Evolutionary conservation across 2,329 filamentous ascomycete genomes (phyloP), one percentile per base, ranked within the genome.

Genomic region (Neofusicoccum ribis): DNA sequence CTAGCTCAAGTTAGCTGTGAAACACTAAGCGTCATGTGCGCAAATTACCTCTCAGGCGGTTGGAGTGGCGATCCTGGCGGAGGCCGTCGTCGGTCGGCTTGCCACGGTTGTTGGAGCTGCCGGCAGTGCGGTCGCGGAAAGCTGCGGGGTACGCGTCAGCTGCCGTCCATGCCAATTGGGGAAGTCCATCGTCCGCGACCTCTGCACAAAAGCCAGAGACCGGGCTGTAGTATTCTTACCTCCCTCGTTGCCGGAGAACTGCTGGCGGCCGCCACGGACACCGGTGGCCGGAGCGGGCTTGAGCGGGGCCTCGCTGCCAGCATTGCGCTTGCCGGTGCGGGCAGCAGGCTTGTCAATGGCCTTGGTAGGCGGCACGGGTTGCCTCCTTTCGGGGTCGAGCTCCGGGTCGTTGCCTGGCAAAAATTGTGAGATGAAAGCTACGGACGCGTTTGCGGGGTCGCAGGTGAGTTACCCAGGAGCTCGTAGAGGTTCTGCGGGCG

Each of bases 91-190:
- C 92, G 67, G 87, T 89, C 72, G 89, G 83, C 81, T 91, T 91
- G 79, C 84, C 85, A 74, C 92, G 91, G 88, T 97, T 97, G 85
- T 86, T 89, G 75, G 87, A 85, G 77, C 88, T 85, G 72, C 93
- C 93, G 77, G 89, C 92, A 76, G 87, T 88, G 78, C 91, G 91
- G 84, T 97, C 92, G 79, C 91, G 92, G 89, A 93, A 95, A 78
- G 92, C 93, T 97, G 73, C 31, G 65, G 44, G 49, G 61, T 51
- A 2, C 23, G 56, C 63, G 39, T 63, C 47, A 66, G 59, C 61
- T 36, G 36, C 43, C 12, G 20, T 43, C 23, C 36, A 58, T 47
- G 37, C 27, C 51, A 47, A 47, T 47, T 47, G 56, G 34, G 27
- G 27, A 34, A 4, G 15, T 14, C 34, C 3, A 20, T 17, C 8